These are phyloP conservation scores for Verbascum thapsus DNA, from an alignment of 257 asterid genomes.

Conservation along the genomic window DNA sequence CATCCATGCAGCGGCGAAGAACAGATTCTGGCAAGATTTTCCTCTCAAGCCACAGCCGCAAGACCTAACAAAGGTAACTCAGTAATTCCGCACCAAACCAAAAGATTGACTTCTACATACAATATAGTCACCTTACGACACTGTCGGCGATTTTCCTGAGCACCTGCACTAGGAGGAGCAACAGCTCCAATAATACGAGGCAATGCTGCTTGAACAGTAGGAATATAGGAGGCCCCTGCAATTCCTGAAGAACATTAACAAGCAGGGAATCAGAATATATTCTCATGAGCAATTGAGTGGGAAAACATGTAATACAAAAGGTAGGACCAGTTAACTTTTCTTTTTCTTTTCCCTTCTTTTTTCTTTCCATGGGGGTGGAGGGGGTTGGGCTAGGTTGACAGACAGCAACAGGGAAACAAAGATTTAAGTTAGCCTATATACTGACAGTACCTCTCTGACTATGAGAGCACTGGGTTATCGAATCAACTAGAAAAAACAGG, in stretches of 20 bases:
- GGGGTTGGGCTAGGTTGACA: no score
- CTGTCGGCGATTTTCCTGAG: constrained; percentile 95
- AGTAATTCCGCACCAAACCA: constrained; percentile 27
- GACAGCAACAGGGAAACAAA: constrained; percentile 5
- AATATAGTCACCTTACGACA: constrained; percentile 75
- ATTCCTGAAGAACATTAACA: constrained; percentile 57
- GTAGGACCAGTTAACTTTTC: neutral
- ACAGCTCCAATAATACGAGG: constrained; percentile 89
- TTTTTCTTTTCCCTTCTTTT: neutral
- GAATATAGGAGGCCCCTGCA: constrained; percentile 93
- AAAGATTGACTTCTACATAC: constrained; percentile 16
- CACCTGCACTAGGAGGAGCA: constrained; percentile 84
- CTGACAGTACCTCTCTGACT: constrained; percentile 74
- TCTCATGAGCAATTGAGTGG: constrained; percentile 5
- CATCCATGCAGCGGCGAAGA: constrained; percentile 75
- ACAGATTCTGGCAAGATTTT: constrained; percentile 83
- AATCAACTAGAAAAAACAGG: constrained; percentile 89
- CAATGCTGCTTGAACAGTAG: constrained; percentile 82
- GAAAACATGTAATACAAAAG: constrained; percentile 5
- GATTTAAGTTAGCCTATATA: constrained; percentile 6
- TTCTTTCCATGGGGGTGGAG: no score
- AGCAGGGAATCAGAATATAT: constrained; percentile 27
- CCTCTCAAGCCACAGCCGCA: constrained; percentile 97
- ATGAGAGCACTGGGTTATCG: constrained; percentile 96
- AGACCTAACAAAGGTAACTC: constrained; percentile 53